A percentile compares a stretch with the other conserved stretches of the same genome.
Evolutionary conservation across 2,329 filamentous ascomycete species (phyloP).

Genomic region (Verticillium klebahnii): DNA sequence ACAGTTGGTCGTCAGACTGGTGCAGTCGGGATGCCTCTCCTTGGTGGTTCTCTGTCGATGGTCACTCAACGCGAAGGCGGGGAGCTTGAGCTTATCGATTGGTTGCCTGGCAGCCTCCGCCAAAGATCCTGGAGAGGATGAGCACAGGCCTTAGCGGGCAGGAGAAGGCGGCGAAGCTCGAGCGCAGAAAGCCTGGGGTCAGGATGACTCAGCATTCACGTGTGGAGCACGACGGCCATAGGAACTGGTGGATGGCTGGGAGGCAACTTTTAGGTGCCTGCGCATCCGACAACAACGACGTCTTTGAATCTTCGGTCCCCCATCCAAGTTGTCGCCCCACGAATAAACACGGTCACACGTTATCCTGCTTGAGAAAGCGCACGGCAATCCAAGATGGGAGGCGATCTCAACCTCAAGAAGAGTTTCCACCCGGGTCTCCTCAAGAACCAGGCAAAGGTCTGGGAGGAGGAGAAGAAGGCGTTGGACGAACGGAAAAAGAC

Average conservation of each 20-base stretch:
- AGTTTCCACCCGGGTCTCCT: constrained; percentile 90
- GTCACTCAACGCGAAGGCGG: constrained; percentile 5
- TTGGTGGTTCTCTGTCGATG: not conserved
- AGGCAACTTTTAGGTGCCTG: constrained; percentile 7
- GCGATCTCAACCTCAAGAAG: constrained; percentile 92
- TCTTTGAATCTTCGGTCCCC: too few relatives aligned
- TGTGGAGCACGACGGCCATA: not conserved
- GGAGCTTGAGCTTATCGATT: constrained; percentile 13
- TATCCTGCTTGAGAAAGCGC: not conserved
- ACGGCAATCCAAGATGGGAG: constrained; percentile 58
- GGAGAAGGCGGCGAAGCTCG: too few relatives aligned
- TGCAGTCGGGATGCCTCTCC: constrained; percentile 1
- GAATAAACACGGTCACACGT: not conserved
- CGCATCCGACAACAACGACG: not conserved
- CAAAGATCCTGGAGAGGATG: not conserved
- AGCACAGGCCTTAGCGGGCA: too few relatives aligned
- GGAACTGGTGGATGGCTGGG: not conserved
- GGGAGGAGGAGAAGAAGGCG: constrained; percentile 86
- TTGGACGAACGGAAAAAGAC: constrained; percentile 93
- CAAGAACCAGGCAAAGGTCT: constrained; percentile 87
- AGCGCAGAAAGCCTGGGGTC: not conserved
- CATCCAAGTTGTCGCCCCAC: too few relatives aligned
- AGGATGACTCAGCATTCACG: not conserved
- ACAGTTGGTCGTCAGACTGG: constrained; percentile 3
- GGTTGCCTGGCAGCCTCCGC: not conserved